These are phyloP conservation scores for Litsea cubeba DNA, from an alignment of 164 flowering plant genomes.

Conservation along the genomic window DNA sequence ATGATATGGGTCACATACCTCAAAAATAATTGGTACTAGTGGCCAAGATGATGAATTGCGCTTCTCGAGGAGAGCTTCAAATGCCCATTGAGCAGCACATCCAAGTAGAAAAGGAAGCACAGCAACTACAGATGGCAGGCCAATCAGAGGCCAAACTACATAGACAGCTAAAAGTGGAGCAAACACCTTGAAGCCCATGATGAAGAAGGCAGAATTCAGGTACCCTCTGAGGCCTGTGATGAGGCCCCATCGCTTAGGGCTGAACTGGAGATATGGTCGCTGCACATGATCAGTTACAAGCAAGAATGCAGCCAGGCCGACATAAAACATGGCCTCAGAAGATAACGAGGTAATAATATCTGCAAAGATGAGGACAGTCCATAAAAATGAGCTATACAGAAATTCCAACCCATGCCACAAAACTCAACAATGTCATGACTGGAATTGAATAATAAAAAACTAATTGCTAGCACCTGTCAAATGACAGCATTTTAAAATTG, in stretches of 20 bases:
- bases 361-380: conserved; percentile 29
- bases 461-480: neutral
- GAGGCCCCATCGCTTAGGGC: conserved; percentile 81
- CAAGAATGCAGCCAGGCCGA: conserved; percentile 58
- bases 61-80: conserved; percentile 50
- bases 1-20: conserved; percentile 35
- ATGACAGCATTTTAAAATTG: too few relatives aligned
- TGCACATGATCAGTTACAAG: conserved; percentile 58
- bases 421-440: neutral
- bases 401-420: neutral
- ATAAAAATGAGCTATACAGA: neutral
- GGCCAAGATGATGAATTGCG: conserved; percentile 82
- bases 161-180: conserved; percentile 60
- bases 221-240: conserved; percentile 89
- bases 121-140: conserved; percentile 54
- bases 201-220: conserved; percentile 52
- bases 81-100: conserved; percentile 54
- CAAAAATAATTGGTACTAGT: conserved; percentile 77
- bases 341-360: conserved; percentile 44
- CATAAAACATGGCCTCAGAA: conserved; percentile 59
- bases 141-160: conserved; percentile 69
- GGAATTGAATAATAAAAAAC: too few relatives aligned
- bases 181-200: conserved; percentile 65
- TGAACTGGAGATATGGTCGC: conserved; percentile 66
- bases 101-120: conserved; percentile 70